Evolutionary conservation across 495 filamentous ascomycete genomes (phyloP).

Genomic region (Opeltia flavorubescens): DNA sequence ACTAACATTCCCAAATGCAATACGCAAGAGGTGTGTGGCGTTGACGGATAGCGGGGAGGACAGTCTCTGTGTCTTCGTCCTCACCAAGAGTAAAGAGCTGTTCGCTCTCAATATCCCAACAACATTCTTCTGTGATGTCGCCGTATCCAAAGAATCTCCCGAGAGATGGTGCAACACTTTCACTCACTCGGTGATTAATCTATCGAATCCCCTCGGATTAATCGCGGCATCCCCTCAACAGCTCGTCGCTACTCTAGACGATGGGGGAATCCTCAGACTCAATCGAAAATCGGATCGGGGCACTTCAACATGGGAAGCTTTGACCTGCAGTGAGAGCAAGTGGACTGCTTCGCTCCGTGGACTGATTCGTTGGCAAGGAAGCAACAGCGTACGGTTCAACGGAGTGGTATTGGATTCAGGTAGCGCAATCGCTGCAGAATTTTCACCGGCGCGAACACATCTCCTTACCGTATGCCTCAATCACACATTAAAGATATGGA

Average conservation of each 20-base stretch:
- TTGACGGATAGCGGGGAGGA: constrained; percentile 71
- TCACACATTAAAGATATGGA: constrained; percentile 79
- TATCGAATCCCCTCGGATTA: constrained; percentile 70
- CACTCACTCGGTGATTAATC: constrained; percentile 53
- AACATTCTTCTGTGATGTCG: constrained; percentile 58
- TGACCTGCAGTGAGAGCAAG: constrained; percentile 61
- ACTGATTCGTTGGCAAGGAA: constrained; percentile 54
- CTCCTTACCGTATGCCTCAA: constrained; percentile 78
- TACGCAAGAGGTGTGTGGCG: constrained; percentile 61
- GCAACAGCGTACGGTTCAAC: constrained; percentile 48
- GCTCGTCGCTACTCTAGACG: constrained; percentile 65
- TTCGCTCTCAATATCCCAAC: constrained; percentile 67
- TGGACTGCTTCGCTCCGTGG: constrained; percentile 63
- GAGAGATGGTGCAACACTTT: constrained; percentile 65
- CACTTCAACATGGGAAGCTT: constrained; percentile 58
- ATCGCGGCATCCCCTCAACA: constrained; percentile 56
- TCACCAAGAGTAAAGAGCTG: constrained; percentile 65
- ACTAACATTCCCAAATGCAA: constrained; percentile 56
- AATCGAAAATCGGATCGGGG: constrained; percentile 50
- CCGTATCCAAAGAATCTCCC: constrained; percentile 54
- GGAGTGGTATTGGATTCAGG: constrained; percentile 52
- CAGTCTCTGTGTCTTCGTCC: constrained; percentile 60
- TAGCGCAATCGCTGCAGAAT: constrained; percentile 46
- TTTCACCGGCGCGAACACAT: constrained; percentile 50
- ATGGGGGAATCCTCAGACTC: constrained; percentile 67